phyloP scores from a whole-genome alignment of 2,329 filamentous ascomycete species.

The Pezicula neosporulosa region DNA sequence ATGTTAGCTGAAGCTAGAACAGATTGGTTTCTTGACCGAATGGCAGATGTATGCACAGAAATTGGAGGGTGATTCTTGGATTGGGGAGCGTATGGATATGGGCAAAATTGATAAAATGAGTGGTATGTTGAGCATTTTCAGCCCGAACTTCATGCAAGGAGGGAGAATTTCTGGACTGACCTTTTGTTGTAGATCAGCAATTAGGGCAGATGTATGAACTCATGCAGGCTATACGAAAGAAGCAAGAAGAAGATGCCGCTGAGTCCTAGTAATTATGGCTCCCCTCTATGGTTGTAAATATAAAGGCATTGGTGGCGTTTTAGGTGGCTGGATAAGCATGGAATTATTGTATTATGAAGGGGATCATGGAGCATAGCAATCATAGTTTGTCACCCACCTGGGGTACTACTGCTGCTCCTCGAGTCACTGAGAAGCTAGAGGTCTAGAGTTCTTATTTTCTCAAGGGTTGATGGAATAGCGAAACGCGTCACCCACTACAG shows the following conservation, averaged over 20 bases:
- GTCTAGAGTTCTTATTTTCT: too few species aligned
- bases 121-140: constrained; percentile 55
- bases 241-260: constrained; percentile 15
- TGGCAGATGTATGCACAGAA: constrained; percentile 96
- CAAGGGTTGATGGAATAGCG: too few species aligned
- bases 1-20: not conserved
- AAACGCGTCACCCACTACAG: too few species aligned
- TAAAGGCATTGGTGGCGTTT: not conserved
- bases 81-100: constrained; percentile 78
- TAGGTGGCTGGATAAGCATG: too few species aligned
- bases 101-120: constrained; percentile 90
- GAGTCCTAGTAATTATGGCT: constrained; percentile 4
- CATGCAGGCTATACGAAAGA: constrained; percentile 72
- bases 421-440: too few species aligned
- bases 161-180: constrained; percentile 3
- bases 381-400: too few species aligned
- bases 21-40: constrained; percentile 95
- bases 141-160: not conserved
- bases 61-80: constrained; percentile 83
- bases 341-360: too few species aligned
- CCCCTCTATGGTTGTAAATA: not conserved
- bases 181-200: constrained; percentile 69
- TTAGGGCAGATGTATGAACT: constrained; percentile 91
- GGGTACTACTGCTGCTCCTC: too few species aligned
- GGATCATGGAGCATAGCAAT: too few species aligned